Base-by-base conservation (phyloP, 495 filamentous ascomycete genomes). In the Antarctomyces pellizariae region DNA sequence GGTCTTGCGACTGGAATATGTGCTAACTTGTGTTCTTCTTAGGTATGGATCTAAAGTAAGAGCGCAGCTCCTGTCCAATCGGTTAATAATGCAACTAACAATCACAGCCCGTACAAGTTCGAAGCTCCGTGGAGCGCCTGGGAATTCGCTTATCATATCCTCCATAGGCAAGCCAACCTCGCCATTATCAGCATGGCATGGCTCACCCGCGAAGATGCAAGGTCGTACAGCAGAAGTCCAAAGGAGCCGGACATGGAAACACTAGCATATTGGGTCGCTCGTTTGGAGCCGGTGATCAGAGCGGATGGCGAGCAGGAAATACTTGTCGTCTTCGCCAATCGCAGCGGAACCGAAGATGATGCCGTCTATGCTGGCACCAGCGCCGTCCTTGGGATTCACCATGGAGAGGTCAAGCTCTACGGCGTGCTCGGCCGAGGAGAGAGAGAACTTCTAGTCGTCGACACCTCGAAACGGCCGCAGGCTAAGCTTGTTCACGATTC, bases 101-200 rank as follows among this genome's bases (percentile, higher is more conserved):
- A 23, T 8, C n/a, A 7, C 15, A 45, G 41, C 30, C 79, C 78
- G 0, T 76, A 84, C 49, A 63, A 62, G 24, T 84, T 89, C 41
- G 56, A 67, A 31, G 64, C 74, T 0, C 75, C 78, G 0, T 90
- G 70, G 57, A 56, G 61, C 22, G 67, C 59, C 0, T 92, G 72
- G 42, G 86, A 93, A 44, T 89, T 93, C 32, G 76, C 75, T n/a
- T 67, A 65, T 34, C 69, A 77, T 23, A 60, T 75, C 13, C 47
- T 86, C n/a, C 54, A 66, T 15, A 54, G 51, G 0, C 37, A 59
- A 15, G 62, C 79, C 3, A 67, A 73, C 36, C 49, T 91, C 8
- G 71, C 90, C 10, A 62, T 91, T 28, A 32, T 93, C 13, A 66
- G 66, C 9, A 92, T 92, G 76, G 82, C 86, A 0, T 97, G 83